Evolutionary conservation across 176 grass and related monocot genomes (phyloP).

Genomic region (Chloris gayana): DNA sequence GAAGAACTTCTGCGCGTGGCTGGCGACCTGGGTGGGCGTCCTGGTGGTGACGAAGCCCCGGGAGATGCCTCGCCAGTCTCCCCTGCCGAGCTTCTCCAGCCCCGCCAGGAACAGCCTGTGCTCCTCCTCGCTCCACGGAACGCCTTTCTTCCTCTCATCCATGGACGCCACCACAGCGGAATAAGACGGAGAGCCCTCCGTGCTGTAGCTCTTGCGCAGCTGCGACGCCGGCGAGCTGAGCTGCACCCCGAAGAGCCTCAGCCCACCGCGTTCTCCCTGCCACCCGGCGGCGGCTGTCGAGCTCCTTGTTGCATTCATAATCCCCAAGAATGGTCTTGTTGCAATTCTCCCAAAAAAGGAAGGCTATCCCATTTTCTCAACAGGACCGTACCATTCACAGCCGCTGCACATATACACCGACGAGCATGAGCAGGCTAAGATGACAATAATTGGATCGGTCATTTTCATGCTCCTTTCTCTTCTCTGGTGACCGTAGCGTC

Average conservation of each 20-base stretch:
- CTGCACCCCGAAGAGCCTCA: conserved; percentile 76
- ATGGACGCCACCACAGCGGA: background rate
- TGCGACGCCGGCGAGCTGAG: conserved; percentile 31
- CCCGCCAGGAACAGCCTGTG: conserved; percentile 67
- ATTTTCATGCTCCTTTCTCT: background rate
- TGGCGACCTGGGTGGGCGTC: conserved; percentile 77
- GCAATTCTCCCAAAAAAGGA: conserved; percentile 1
- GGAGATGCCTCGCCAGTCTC: conserved; percentile 86
- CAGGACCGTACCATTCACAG: background rate
- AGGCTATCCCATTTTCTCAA: conserved; percentile 3
- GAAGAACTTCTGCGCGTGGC: conserved; percentile 88
- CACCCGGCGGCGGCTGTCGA: conserved; percentile 10
- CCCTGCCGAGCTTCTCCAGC: conserved; percentile 69
- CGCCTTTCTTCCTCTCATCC: conserved; percentile 67
- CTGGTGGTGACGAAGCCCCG: conserved; percentile 68
- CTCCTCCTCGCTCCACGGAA: conserved; percentile 82
- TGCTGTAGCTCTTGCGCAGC: conserved; percentile 49
- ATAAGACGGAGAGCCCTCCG: conserved; percentile 12
- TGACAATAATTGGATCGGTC: conserved; percentile 31
- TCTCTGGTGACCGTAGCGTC: background rate
- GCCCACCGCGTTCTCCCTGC: no score
- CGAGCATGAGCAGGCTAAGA: background rate
- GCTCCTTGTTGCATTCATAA: no score
- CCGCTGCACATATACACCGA: background rate
- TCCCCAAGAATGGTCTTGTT: no score